These are phyloP conservation scores for Pseudocercospora crystallina DNA, from an alignment of 2,329 filamentous ascomycete genomes.

Conservation along the genomic window DNA sequence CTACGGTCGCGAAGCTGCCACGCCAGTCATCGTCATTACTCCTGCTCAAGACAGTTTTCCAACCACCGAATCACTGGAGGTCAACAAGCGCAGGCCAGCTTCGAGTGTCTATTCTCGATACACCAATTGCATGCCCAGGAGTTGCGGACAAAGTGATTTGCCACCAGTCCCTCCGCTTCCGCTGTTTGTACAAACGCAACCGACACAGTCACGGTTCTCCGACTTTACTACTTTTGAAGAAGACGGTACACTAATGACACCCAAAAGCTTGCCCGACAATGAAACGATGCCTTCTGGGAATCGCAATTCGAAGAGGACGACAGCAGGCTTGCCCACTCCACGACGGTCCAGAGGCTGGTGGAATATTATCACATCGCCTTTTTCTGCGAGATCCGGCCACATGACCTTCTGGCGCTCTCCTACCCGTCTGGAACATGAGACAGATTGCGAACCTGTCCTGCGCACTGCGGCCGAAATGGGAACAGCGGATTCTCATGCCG, in stretches of 20 bases:
- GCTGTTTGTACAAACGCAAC: slow-evolving; percentile 23
- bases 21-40: slow-evolving; percentile 55
- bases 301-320: slow-evolving; percentile 6
- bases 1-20: slow-evolving; percentile 28
- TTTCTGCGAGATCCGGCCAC: slow-evolving; percentile 39
- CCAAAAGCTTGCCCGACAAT: too few relatives aligned
- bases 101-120: slow-evolving; percentile 65
- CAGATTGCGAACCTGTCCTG: slow-evolving; percentile 23
- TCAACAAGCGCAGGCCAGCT: slow-evolving; percentile 39
- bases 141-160: slow-evolving; percentile 34
- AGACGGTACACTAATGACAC: slow-evolving; percentile 32
- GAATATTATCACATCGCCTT: slow-evolving; percentile 74
- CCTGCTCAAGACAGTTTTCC: slow-evolving; percentile 54
- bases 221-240: slow-evolving; percentile 41
- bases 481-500: slow-evolving; percentile 18
- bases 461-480: slow-evolving; percentile 28
- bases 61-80: slow-evolving; percentile 51
- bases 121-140: slow-evolving; percentile 36
- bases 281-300: too few relatives aligned
- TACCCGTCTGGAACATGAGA: slow-evolving; percentile 13
- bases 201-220: slow-evolving; percentile 12
- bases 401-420: slow-evolving; percentile 31
- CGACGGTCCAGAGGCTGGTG: slow-evolving; percentile 71
- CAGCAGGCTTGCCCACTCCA: slow-evolving; percentile 47
- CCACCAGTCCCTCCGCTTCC: slow-evolving; percentile 64